Base-by-base conservation (phyloP, 2,329 filamentous ascomycete genomes). In the Neofusicoccum laricinum region DNA sequence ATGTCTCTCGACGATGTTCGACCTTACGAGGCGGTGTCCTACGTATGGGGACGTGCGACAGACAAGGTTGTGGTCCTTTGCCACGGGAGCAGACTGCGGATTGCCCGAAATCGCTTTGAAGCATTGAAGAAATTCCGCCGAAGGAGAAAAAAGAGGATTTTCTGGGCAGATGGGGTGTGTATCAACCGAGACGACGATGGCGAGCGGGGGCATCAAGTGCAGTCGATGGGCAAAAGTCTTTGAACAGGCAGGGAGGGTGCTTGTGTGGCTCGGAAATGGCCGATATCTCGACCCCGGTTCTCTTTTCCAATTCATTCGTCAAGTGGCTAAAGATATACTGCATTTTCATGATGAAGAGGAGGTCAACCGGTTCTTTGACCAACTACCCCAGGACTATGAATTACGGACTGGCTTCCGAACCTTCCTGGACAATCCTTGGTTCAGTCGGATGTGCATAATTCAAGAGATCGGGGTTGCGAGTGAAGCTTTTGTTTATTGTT, bases 91-190 rank as follows among this genome's bases (percentile, higher is more conserved):
- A n/a, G 25, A 8, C 25, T 67, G 4, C 12, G 8, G 1, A 45
- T 68, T 4, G 48, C 57, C 8, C 15, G 25, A 25, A 41, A 10
- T 21, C 61, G 55, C 34, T 17, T 15, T 12, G 15, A 41, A 4
- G 65, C 17, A 11, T 59, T 68, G 2, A 41, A 19, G 8, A 46
- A 25, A 17, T 58, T 68, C 14, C 48, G 66, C 3, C 25, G 41
- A 7, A n/a, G 15, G 4, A 38, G 36, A 21, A 34, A 40, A 5
- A 45, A 48, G 3, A 48, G 66, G 14, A 43, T 53, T 21, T 50
- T 68, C 2, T 67, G 66, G 66, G 65, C 65, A 4, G 66, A 68
- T 25, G 59, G 63, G 3, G 34, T 66, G 11, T 67, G 66, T 36
- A 67, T 68, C 38, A 58, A 68, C 30, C 66, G 67, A 51, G 19